Conservation (phyloP, 2,329 filamentous ascomycete species). For the Dactylellina cionopaga region DNA sequence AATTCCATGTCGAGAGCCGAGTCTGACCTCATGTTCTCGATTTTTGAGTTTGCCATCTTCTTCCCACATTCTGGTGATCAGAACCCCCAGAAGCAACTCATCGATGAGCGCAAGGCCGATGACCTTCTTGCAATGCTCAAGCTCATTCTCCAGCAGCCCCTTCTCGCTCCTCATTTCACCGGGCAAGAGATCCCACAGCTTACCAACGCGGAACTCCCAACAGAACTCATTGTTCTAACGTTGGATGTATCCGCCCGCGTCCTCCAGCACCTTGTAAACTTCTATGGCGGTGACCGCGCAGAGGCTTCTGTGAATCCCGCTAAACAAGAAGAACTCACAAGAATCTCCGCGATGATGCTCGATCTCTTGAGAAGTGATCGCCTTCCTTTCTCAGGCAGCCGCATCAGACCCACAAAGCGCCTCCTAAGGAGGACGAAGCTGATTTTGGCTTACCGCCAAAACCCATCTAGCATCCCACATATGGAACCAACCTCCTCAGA, state of each 20-base stretch:
- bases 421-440: constrained; percentile 40
- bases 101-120: constrained; percentile 44
- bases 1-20: constrained; percentile 51
- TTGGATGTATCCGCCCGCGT: constrained; percentile 50
- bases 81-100: constrained; percentile 36
- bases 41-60: constrained; percentile 51
- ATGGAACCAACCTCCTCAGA: constrained; percentile 45
- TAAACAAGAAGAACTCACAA: constrained; percentile 44
- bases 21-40: constrained; percentile 51
- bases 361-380: constrained; percentile 48
- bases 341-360: constrained; percentile 50
- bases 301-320: constrained; percentile 29
- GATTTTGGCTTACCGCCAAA: constrained; percentile 42
- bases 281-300: constrained; percentile 32
- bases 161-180: constrained; percentile 46
- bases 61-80: constrained; percentile 52
- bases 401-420: constrained; percentile 50
- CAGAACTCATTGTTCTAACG: constrained; percentile 49
- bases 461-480: constrained; percentile 36
- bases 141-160: constrained; percentile 46
- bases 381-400: constrained; percentile 47
- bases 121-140: constrained; percentile 42
- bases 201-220: constrained; percentile 42
- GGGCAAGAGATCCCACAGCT: constrained; percentile 48
- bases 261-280: constrained; percentile 40